Conservation (phyloP, 2,329 filamentous ascomycete species). For the Ascocoryne sarcoides region DNA sequence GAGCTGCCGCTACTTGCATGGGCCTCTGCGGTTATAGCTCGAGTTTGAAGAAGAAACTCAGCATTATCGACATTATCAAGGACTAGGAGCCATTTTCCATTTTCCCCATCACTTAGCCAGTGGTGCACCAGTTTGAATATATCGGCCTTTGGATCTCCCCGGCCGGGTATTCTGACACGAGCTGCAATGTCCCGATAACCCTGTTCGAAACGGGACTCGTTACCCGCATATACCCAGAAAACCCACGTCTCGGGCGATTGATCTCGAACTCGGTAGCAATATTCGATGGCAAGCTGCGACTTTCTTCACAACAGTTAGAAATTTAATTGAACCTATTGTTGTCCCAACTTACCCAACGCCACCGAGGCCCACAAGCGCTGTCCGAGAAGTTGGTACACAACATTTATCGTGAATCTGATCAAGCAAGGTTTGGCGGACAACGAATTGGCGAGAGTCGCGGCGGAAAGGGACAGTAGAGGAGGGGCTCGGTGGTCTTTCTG, state of each 20-base stretch:
- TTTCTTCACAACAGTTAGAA: conserved; percentile 20
- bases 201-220: conserved; percentile 29
- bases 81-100: conserved; percentile 29
- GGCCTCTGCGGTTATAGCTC: conserved; percentile 6
- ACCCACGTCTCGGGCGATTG: conserved; percentile 26
- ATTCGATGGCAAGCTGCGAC: conserved; percentile 32
- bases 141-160: conserved; percentile 26
- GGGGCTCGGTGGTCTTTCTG: not conserved
- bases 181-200: conserved; percentile 30
- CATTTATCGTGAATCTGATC: conserved; percentile 24
- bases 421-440: not conserved
- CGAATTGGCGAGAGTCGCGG: not conserved
- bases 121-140: conserved; percentile 27
- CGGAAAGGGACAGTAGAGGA: not conserved
- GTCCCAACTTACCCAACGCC: conserved; percentile 3
- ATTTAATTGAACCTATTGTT: not conserved
- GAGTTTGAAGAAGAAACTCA: conserved; percentile 16
- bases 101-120: conserved; percentile 22
- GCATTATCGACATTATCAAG: conserved; percentile 32
- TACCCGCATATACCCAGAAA: conserved; percentile 33
- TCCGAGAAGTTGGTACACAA: conserved; percentile 12
- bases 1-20: conserved; percentile 8
- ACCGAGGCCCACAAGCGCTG: not conserved
- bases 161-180: conserved; percentile 24
- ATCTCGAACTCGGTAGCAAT: conserved; percentile 26